Base-by-base conservation (phyloP, 805 yeast genomes). In the Candida sakaeoensis region DNA sequence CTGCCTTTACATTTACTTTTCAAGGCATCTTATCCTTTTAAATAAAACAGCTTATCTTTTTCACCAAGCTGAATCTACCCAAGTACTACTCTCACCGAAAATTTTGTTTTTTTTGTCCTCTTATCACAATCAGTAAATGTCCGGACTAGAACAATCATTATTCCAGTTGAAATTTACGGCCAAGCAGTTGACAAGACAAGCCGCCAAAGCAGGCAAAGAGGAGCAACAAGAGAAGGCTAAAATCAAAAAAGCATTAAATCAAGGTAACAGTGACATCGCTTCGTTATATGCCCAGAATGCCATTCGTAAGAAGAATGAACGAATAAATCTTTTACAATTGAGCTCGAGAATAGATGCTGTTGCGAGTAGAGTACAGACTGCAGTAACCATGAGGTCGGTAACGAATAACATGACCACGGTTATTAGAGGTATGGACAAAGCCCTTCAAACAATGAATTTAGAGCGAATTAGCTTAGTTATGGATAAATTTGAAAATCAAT, bases 401-500 rank as follows among this genome's bases (percentile, higher is more conserved):
- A 87, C 96, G 0, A 89, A 90, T 2, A 90, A 89, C 51, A 93
- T 93, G 98, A 78, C 93, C 7, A 80, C 77, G 36, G 98, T 91
- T 9, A 93, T 95, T 42, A 80, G 74, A 55, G 97, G 97, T 8
- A 91, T 93, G 98, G 99, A 93, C 61, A 81, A 79, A 54, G 99
- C 99, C 1, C 75, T 93, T 66, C 93, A 87, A 53, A 82, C 91
- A 16, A 93, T 93, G 99, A 93, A 93, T 60, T 68, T 93, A 46
- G 98, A 93, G 61, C 80, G 79, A 51, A 93, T 93, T 22, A 87
- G 97, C 4, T 63, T 89, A 63, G 91, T 93, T 9, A 93, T 93
- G 98, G 99, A 93, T 61, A 90, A 88, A 60, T 93, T 93, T 59
- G 99, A 93, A 61, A 79, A 74, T 42, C 99, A 93, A 60, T 93